Evolutionary conservation across 805 yeast species (phyloP), one percentile per base, ranked within the genome.

Genomic region (Nadsonia fulvescens): DNA sequence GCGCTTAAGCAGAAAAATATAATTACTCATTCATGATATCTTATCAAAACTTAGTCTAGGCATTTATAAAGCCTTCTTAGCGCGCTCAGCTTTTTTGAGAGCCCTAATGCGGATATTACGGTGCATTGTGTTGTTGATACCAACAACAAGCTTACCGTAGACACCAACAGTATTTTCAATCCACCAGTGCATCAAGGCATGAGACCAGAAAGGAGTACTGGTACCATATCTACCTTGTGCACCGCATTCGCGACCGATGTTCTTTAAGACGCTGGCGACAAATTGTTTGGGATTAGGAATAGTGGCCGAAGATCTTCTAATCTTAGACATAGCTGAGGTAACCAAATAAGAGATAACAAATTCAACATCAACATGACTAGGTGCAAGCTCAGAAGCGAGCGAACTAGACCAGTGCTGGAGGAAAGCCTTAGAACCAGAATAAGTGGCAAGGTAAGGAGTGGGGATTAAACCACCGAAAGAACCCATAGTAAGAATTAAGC

Each of bases 381-480:
- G 50, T 28, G 60, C 55, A 42, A 89, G 61, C 52, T 89, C 98
- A 18, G 83, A 82, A 10, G 93, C 76, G 38, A 89, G 60, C 1
- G 94, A 82, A 27, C 66, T 56, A 25, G 89, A 77, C 96, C 98
- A 89, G 32, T 70, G 67, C 55, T 89, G 95, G 46, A 89, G 61
- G 51, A 89, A 89, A 5, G 93, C 81, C 57, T 89, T 89, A 24
- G 95, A 81, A 13, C 98, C 98, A 11, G 95, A 76, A 56, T 89
- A 89, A 7, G 83, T 76, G 11, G 96, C 93, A 40, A 89, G 63
- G 39, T 70, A 62, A 12, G 98, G 96, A 8, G 93, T 73, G 30
- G 98, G 96, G 24, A 79, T 59, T 38, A 83, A 61, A 3, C 96
- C 98, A 28, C 93, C 93, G 46, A 89, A 86, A 4, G 96, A 86